phyloP scores from a whole-genome alignment of 352 stramenopile genomes.

The Globisporangium cystogenes region DNA sequence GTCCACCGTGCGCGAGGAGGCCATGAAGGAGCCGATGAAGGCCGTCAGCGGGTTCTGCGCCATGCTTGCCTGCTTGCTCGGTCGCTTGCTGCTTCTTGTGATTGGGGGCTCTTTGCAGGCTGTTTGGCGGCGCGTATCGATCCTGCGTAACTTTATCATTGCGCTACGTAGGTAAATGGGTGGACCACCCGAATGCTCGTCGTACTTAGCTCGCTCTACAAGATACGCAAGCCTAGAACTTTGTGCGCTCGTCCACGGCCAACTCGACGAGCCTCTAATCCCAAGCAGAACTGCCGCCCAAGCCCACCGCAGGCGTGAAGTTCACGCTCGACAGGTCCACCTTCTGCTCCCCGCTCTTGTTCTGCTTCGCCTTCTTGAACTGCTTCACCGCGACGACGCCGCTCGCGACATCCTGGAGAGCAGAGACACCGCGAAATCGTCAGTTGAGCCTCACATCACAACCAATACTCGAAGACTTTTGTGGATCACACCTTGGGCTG shows the following conservation, averaged over 20 bases:
- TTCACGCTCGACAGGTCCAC: constrained; percentile 59
- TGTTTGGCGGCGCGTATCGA: too few relatives aligned
- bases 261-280: constrained; percentile 28
- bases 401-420: constrained; percentile 48
- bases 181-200: constrained; percentile 6
- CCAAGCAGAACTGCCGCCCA: constrained; percentile 68
- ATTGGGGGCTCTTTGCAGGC: background rate
- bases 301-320: constrained; percentile 58
- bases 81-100: constrained; percentile 11
- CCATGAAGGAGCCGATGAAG: constrained; percentile 72
- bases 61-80: constrained; percentile 20
- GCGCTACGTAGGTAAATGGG: background rate
- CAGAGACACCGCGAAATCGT: background rate
- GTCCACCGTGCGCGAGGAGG: constrained; percentile 40
- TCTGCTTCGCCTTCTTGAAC: constrained; percentile 64
- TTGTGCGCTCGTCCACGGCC: too few relatives aligned
- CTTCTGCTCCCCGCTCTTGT: constrained; percentile 20
- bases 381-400: constrained; percentile 74
- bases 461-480: background rate
- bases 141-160: background rate
- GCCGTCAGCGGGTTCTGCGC: constrained; percentile 57
- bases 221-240: too few relatives aligned
- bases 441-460: constrained; percentile 1
- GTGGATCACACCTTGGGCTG: constrained; percentile 32
- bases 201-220: too few relatives aligned